Evolutionary conservation across 257 asterid species (phyloP), one percentile per base, ranked within the genome.

Genomic region (Jacaranda copaia): DNA sequence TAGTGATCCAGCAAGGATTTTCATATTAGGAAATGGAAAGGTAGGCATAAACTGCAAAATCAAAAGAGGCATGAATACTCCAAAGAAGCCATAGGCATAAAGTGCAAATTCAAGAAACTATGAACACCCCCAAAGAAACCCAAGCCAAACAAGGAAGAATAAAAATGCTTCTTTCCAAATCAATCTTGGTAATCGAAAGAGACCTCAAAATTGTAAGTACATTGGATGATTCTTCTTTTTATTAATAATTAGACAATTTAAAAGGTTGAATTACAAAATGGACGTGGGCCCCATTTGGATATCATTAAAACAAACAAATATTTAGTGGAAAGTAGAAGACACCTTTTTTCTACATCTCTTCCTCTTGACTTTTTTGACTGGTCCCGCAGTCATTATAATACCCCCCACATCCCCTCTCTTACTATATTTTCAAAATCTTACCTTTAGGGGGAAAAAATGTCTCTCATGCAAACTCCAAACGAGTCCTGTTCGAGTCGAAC

Each of bases 321-420:
- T 76, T 43, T 40, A 57, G 77, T 56, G 79, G 77, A 72, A 76
- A 81, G 82, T 35, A 59, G 74, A 82, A 75, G 80, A 83, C 57
- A 76, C 76, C 81, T 81, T 86, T 85, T 49, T 61, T 56, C 32
- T 70, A 43, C 70, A 25, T 48, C 13, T 48, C 49, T 46, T 63
- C 55, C 64, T 5, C 19, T 36, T 43, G 43, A 58, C 60, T 61
- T 73, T 81, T 80, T 86, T 75, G 84, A 82, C 87, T 69, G 87
- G 78, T 76, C 75, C 36, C 49, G 60, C 70, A 58, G 65, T 46
- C 66, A 60, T 73, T 68, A 60, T 52, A 70, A 53, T 15, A 55
- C 63, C 16, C 57, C 77, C 32, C 67, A 4, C 55, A 4, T 42
- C 19, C 25, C 42, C 57, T 52, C 55, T 40, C 42, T 9, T 5